Conservation (phyloP, 1,284 basidiomycete species). For the Uromyces viciae-fabae region DNA sequence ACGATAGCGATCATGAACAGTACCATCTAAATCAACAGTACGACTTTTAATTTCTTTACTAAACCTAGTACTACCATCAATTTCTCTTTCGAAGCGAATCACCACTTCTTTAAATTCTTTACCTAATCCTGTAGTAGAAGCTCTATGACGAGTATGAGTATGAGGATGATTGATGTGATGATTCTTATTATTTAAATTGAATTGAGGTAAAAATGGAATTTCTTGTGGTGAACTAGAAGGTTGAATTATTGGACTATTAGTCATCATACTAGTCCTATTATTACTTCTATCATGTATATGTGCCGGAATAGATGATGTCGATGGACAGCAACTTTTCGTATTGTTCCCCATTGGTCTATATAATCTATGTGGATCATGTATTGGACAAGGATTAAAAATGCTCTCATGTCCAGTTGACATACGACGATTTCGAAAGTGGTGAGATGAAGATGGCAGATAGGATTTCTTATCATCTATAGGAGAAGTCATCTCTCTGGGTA, state of each 20-base stretch:
- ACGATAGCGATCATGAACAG: conserved; percentile 30
- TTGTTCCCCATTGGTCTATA: too few relatives aligned
- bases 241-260: background rate
- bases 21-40: conserved; percentile 25
- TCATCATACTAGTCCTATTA: background rate
- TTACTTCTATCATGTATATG: too few relatives aligned
- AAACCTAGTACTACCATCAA: background rate
- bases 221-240: background rate
- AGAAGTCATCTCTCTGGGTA: background rate
- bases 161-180: background rate
- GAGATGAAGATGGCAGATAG: background rate
- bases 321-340: too few relatives aligned
- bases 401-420: conserved; percentile 1
- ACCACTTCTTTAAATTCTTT: conserved; percentile 11
- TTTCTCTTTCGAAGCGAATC: conserved; percentile 16
- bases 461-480: background rate
- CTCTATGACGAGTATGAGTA: background rate
- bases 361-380: too few relatives aligned
- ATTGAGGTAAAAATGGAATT: background rate
- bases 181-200: background rate
- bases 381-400: too few relatives aligned
- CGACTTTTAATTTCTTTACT: conserved; percentile 3
- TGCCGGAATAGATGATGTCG: too few relatives aligned
- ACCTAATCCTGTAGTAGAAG: background rate
- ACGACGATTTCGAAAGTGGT: background rate